Conservation (phyloP, 2,329 filamentous ascomycete species). For the Sphaerulina musiva region DNA sequence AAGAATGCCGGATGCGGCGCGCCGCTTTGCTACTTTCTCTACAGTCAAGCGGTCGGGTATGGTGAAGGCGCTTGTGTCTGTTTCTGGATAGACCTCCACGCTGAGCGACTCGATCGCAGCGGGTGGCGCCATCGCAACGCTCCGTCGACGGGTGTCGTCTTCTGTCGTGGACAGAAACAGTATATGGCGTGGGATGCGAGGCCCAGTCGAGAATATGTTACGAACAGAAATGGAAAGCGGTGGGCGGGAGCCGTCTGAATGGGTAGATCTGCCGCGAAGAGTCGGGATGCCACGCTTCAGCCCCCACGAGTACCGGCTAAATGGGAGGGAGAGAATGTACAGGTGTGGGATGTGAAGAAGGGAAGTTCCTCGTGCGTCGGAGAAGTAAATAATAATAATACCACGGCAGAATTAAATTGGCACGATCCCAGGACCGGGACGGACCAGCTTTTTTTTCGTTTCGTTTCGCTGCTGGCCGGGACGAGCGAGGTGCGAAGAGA, state of each 20-base stretch:
- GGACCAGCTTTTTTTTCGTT: neutral
- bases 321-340: neutral
- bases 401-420: neutral
- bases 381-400: neutral
- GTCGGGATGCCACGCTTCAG: constrained; percentile 5
- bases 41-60: constrained; percentile 53
- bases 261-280: constrained; percentile 11
- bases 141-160: neutral
- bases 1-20: constrained; percentile 65
- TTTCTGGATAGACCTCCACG: constrained; percentile 40
- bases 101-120: constrained; percentile 25
- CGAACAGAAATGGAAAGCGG: constrained; percentile 8
- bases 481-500: too few relatives aligned
- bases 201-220: constrained; percentile 6
- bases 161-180: constrained; percentile 1
- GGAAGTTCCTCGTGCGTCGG: constrained; percentile 2
- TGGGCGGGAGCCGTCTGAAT: constrained; percentile 9
- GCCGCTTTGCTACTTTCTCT: constrained; percentile 59
- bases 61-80: constrained; percentile 44
- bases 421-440: neutral
- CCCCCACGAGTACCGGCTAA: constrained; percentile 7
- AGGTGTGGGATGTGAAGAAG: constrained; percentile 8
- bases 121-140: constrained; percentile 29
- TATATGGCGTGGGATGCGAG: constrained; percentile 7
- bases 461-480: neutral